Base-by-base conservation (phyloP, 257 asterid genomes). In the Gentiana macrophylla region DNA sequence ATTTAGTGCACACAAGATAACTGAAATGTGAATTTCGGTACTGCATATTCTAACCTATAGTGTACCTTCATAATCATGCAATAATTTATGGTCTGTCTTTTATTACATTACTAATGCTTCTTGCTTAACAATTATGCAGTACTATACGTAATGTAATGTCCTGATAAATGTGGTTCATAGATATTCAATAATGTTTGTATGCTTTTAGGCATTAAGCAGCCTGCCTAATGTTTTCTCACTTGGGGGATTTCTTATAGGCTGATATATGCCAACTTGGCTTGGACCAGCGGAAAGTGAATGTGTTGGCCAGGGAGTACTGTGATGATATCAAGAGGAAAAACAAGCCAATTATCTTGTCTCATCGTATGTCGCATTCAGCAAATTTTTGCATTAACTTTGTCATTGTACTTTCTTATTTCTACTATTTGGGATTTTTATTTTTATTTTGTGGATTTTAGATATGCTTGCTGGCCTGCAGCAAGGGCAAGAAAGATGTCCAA, bases 401-500 rank as follows among this genome's bases (percentile, higher is more conserved):
- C 12, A 24, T 24, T 24, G 24, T 24, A 24, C 13, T 8, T n/a
- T 56, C 15, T 34, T 24, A 9, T 15, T 24, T 12, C 49, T 57
- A 32, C 35, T 24, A 6, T 53, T 36, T 69, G 24, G 35, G 45
- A 11, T 51, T n/a, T n/a, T n/a, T 46, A 10, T 57, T 53, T 44
- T 37, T 45, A 37, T 10, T 56, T 65, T 70, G 24, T 60, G 49
- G 37, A 34, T 6, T 65, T 68, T 72, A 87, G 94, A 84, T 62
- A 84, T 87, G 96, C 89, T 84, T 37, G 93, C 90, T 65, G 96
- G 94, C 50, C 60, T 87, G 76, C 87, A 77, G 62, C 88, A 84
- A 75, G 94, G 89, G 32, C 96, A 84, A 66, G 96, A 79, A 87
- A 82, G 80, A 87, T 87, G 94, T 87, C 94, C 13, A 87, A 84